These are phyloP conservation scores for Botryobasidium botryosum DNA, from an alignment of 768 basidiomycete genomes.

Conservation along the genomic window DNA sequence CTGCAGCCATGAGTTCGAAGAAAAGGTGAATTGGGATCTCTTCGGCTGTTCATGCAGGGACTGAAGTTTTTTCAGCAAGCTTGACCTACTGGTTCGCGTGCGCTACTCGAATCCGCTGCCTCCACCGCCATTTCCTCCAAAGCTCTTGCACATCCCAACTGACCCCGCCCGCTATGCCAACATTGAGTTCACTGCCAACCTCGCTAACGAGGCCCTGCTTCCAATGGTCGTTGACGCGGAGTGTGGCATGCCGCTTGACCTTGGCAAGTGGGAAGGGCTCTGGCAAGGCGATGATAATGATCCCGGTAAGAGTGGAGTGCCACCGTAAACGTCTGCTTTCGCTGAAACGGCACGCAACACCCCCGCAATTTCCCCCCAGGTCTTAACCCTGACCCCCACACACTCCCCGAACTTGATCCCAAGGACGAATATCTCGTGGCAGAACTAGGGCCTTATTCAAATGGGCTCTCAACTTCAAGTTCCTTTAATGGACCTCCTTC, in stretches of 20 bases:
- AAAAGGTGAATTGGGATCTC: background rate
- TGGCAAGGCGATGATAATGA: slow-evolving; percentile 70
- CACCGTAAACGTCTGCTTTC: background rate
- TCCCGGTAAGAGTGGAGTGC: no score
- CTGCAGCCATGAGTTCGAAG: background rate
- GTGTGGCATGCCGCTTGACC: slow-evolving; percentile 88
- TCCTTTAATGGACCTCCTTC: no score
- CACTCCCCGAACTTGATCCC: slow-evolving; percentile 47
- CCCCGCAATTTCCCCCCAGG: slow-evolving; percentile 17
- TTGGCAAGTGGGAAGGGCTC: slow-evolving; percentile 64
- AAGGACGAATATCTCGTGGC: slow-evolving; percentile 32
- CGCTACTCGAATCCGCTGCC: slow-evolving; percentile 91
- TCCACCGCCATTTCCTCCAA: slow-evolving; percentile 92
- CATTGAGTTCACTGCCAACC: slow-evolving; percentile 65
- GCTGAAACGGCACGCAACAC: background rate
- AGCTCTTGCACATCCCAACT: slow-evolving; percentile 83
- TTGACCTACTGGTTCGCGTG: slow-evolving; percentile 84
- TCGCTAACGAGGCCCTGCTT: slow-evolving; percentile 65
- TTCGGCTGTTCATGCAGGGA: background rate
- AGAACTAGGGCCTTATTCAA: background rate
- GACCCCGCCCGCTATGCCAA: slow-evolving; percentile 74
- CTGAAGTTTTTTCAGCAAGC: slow-evolving; percentile 25
- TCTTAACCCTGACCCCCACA: slow-evolving; percentile 49
- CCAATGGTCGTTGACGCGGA: slow-evolving; percentile 98
- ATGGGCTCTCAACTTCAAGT: slow-evolving; percentile 9